These are phyloP conservation scores for Solanum sejunctum DNA, from an alignment of 257 asterid genomes.

Conservation along the genomic window DNA sequence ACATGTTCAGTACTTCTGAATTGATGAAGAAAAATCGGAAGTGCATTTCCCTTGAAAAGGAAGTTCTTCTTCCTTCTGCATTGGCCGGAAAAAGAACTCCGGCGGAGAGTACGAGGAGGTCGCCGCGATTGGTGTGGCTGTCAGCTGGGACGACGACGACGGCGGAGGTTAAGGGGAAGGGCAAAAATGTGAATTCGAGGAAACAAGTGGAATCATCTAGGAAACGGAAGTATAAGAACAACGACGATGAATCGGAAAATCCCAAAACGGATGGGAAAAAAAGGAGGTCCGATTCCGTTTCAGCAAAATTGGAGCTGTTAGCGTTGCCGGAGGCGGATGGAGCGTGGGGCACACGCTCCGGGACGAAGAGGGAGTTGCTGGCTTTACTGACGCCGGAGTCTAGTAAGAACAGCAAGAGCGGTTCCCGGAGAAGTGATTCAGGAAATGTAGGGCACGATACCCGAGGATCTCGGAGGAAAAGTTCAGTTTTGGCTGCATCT, in stretches of 20 bases:
- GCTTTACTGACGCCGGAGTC: neutral
- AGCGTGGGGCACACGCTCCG: neutral
- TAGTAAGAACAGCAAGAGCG: neutral
- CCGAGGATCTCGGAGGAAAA: neutral
- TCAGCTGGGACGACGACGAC: neutral
- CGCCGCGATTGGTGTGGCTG: neutral
- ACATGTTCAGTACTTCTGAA: slow-evolving; percentile 7
- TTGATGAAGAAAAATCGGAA: neutral
- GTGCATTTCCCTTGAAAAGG: neutral
- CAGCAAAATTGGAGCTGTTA: neutral
- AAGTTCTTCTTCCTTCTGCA: slow-evolving; percentile 1
- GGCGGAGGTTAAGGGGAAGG: neutral
- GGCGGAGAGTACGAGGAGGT: neutral
- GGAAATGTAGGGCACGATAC: neutral
- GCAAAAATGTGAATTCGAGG: slow-evolving; percentile 1
- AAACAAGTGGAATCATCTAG: neutral
- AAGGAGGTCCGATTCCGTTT: slow-evolving; percentile 7
- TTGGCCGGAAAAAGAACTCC: neutral
- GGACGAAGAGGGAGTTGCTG: neutral
- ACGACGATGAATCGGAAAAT: neutral
- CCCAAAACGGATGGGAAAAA: neutral
- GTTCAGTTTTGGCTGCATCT: neutral
- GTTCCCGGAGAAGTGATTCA: neutral
- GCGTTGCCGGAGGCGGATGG: slow-evolving; percentile 8
- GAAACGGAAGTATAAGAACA: neutral